Conservation (phyloP, 371 early-diverging fungal species). For the Zopfochytrium polystomum region DNA sequence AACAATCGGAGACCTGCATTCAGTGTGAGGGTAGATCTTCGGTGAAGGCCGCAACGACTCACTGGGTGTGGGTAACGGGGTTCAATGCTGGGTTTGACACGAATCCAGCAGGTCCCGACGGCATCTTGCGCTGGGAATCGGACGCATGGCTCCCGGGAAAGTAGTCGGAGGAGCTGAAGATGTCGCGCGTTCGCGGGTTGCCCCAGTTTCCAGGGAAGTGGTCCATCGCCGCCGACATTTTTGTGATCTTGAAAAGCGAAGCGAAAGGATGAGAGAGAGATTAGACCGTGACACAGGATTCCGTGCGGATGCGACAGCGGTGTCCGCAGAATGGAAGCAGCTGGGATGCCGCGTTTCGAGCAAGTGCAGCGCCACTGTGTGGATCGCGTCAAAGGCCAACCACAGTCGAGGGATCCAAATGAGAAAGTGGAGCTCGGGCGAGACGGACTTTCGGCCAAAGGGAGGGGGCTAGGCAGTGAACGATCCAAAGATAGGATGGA, state of each 20-base stretch:
- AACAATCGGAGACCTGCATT: conserved; percentile 69
- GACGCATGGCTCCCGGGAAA: conserved; percentile 50
- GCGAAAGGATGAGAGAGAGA: neutral
- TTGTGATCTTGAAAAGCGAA: conserved; percentile 2
- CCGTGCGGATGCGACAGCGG: neutral
- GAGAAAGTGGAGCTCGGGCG: no score
- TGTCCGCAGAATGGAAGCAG: neutral
- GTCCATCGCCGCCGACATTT: conserved; percentile 52
- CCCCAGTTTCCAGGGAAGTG: conserved; percentile 82
- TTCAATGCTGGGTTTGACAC: conserved; percentile 17
- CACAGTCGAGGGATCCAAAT: no score
- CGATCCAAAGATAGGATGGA: no score
- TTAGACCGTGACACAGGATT: neutral
- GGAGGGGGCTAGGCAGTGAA: no score
- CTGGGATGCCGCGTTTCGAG: neutral
- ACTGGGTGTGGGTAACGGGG: conserved; percentile 42
- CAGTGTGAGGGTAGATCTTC: neutral
- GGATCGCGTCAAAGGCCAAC: neutral
- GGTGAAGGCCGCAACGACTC: neutral
- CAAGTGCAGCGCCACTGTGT: neutral
- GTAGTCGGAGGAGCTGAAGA: conserved; percentile 42
- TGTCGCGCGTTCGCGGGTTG: conserved; percentile 67
- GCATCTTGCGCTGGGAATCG: conserved; percentile 17
- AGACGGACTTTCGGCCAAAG: no score
- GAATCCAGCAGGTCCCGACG: conserved; percentile 5